Evolutionary conservation across 2,329 filamentous ascomycete genomes (phyloP).

Genomic region (Exophiala bonariae): DNA sequence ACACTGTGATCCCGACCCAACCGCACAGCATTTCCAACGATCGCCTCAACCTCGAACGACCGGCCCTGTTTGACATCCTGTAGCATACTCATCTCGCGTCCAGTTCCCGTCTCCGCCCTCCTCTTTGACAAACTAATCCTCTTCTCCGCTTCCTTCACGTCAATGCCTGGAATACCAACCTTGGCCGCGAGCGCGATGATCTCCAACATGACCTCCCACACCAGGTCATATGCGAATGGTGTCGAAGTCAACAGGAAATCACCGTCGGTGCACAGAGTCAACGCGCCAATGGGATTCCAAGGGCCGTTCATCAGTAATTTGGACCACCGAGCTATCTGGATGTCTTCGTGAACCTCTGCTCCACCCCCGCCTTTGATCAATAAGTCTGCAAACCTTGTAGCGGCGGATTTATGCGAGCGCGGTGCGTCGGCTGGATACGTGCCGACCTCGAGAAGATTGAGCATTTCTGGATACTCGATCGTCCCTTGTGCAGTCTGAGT

Average conservation of each 20-base stretch:
- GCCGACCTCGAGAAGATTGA: slow-evolving; percentile 51
- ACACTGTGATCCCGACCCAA: slow-evolving; percentile 52
- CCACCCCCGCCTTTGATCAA: slow-evolving; percentile 46
- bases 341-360: slow-evolving; percentile 42
- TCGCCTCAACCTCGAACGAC: slow-evolving; percentile 57
- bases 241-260: slow-evolving; percentile 50
- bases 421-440: slow-evolving; percentile 44
- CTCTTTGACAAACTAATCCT: slow-evolving; percentile 44
- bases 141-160: slow-evolving; percentile 42
- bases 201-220: slow-evolving; percentile 53
- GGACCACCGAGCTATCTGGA: slow-evolving; percentile 33
- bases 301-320: slow-evolving; percentile 52
- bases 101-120: slow-evolving; percentile 35
- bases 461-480: slow-evolving; percentile 46
- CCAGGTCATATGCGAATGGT: slow-evolving; percentile 34
- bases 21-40: slow-evolving; percentile 56
- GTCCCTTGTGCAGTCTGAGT: slow-evolving; percentile 51
- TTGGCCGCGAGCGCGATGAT: slow-evolving; percentile 44
- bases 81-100: slow-evolving; percentile 51
- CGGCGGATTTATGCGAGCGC: slow-evolving; percentile 32
- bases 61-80: slow-evolving; percentile 51
- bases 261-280: slow-evolving; percentile 51
- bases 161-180: slow-evolving; percentile 43
- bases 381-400: slow-evolving; percentile 42
- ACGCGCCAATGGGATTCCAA: slow-evolving; percentile 54